Base-by-base conservation (phyloP, 345 rosid species). In the Euphorbia peplus region DNA sequence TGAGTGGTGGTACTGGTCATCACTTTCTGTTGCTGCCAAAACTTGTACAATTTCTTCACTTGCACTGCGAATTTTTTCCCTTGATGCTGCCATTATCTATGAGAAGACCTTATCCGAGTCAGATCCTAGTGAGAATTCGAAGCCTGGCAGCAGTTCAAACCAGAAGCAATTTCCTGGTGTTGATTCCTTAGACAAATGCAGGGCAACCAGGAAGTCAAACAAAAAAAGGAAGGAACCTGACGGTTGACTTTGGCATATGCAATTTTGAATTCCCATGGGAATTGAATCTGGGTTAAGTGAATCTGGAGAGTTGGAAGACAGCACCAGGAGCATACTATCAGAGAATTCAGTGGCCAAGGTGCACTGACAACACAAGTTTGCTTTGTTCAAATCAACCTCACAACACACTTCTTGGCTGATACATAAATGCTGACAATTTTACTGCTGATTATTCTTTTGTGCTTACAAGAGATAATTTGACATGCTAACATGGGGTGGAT, bases 1-100 rank as follows among this genome's bases (percentile, higher is more conserved):
- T 77, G 96, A 86, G 25, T 91, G 99, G 99, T 95, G 99, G 99
- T 90, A 91, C 75, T 91, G 98, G 99, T 95, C 98, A 70, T 95
- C 97, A 37, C 89, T 90, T 51, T 85, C 98, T 60, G 99, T 89
- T 63, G 98, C 97, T 66, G 93, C 83, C 39, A 90, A 83, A 79
- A 83, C 90, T 42, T 86, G 92, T 60, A 91, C 97, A 3, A 32
- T 92, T 72, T 83, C 98, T 76, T 81, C 91, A 48, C 85, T 95
- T 65, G 89, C 99, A 5, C 79, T 95, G 46, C 93, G 93, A 35
- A 81, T 92, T 68, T 90, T 83, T 70, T 76, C 97, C 71, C 88
- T 95, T 11, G 99, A 95, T 75, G 85, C 90, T 48, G 89, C 88
- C 66, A 86, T 95, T 69, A 5, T 92, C 56, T 91, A 90, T 52